Evolutionary conservation across 306 rosid species (phyloP), one percentile per base, ranked within the genome.

Genomic region (Glycine latifolia): DNA sequence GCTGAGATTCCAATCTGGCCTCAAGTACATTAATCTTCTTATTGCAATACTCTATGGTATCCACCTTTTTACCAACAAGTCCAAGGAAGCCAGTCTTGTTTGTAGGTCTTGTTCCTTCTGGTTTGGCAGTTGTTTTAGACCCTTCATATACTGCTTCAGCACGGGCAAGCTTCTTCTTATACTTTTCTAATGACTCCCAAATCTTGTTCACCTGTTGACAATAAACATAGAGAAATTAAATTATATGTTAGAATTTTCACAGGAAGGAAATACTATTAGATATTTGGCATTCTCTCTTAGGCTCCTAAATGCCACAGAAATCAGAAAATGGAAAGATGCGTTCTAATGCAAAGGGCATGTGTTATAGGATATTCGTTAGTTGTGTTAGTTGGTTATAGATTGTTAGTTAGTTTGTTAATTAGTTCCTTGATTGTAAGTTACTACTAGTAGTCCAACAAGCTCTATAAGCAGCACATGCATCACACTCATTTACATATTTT

Each of bases 61-160:
- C 99, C 73, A 96, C 98, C 76, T 89, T 92, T 76, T 84, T 37
- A 67, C 98, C 99, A 73, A 83, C 0, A 48, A 96, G 86, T 80
- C 99, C 99, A 81, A 89, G 92, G 65, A 77, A 90, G 31, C 98
- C 99, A 33, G 85, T 93, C 85, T 49, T 96, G 85, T 91, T 89
- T 37, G 88, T 88, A 8, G 99, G 98, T 84, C 87, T 91, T 50
- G 86, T 80, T 66, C 98, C 99, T 73, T 87, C 96, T 52, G 97
- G 87, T 79, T 88, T 91, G 54, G 89, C 89, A 73, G 89, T 77
- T 16, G 83, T 69, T 87, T 89, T 92, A 0, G 97, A 92, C 7
- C 4, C 31, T 11, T 80, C 95, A 80, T 84, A 90, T 76, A 89
- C 35, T 63, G 91, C 94, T 87, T 92, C 92, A 11, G 97, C 93